Evolutionary conservation across 345 rosid species (phyloP), one percentile per base, ranked within the genome.

Genomic region (Rhizophora mangle): DNA sequence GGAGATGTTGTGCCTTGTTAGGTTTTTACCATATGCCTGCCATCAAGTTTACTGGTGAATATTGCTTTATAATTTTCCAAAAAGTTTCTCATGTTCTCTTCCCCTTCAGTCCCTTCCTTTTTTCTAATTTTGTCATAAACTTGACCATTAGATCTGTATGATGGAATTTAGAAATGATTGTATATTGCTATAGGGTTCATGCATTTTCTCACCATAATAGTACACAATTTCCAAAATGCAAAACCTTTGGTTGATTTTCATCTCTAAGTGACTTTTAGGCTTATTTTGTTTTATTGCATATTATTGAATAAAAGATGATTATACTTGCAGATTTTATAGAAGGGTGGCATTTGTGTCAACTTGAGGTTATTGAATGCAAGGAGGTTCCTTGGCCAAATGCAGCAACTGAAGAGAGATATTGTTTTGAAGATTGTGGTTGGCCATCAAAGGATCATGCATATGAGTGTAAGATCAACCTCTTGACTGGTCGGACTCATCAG

Each of bases 401-500:
- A 73, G 67, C 34, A 47, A 65, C 78, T 56, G 87, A 85, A 83
- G 82, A 77, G 76, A 77, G 80, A 64, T 82, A 88, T 32, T 54
- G 70, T 65, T 75, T 91, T 64, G 91, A 85, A 70, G 89, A 84
- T 71, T 86, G 73, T 31, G 90, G 91, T 47, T 93, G 94, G 97
- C 76, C 84, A 31, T 70, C 76, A 51, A 85, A 73, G 72, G 88
- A 91, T 71, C 70, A 61, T 73, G 94, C 97, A 55, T 93, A 83
- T 18, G 98, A 91, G 84, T 89, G 93, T 73, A 88, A 81, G 81
- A 88, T 93, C 71, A 93, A 89, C 80, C 96, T 93, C 64, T 36
- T 93, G 79, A 93, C 98, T 72, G 98, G 98, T 34, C 86, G 85
- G n/a, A 93, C 98, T 67, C 97, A 91, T 80, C 98, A 93, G 97